Base-by-base conservation (phyloP, 768 basidiomycete species). In the Russula emetica region DNA sequence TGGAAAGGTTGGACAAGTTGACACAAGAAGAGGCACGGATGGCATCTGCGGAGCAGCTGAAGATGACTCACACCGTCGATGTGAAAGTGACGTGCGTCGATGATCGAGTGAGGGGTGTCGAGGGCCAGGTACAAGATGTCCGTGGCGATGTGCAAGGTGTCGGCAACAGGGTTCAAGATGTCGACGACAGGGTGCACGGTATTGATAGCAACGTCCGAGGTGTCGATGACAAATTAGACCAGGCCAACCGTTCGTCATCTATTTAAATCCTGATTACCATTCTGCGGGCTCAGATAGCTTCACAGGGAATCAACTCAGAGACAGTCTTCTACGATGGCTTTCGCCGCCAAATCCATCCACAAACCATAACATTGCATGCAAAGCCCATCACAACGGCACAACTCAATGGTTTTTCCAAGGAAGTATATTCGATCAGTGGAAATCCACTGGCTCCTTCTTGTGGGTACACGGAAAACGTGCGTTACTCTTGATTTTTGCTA, bases 1-100 rank as follows among this genome's bases (percentile, higher is more conserved):
- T 60, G 13, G 26, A 16, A 28, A 50, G 13, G 36, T 2, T 60
- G 1, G 59, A 60, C 50, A 38, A 32, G 11, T 14, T 60, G 26
- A 60, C 50, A 14, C 24, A 51, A n/a, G 45, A 60, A 13, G 58
- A 60, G 38, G 50, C 58, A 1, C 34, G 14, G 13, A 52, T 52
- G 38, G 59, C 51, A 14, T 7, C 38, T 13, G 59, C 59, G 26
- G 59, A 60, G 20, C 20, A 13, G 6, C 34, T 58, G 47, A 49
- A 7, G 34, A 40, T 28, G 22, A 14, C 47, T 0, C n/a, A 32
- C 32, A 24, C 13, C 8, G 8, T 55, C 54, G 36, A 26, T 22
- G 22, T n/a, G n/a, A n/a, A n/a, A n/a, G n/a, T n/a, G n/a, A n/a
- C n/a, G n/a, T n/a, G 22, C 8, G 8, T 55, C 54, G 36, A 26